Percentiles rank a stretch among this genome's conserved stretches.
Evolutionary conservation across 1,284 basidiomycete species (phyloP).

Genomic region (Pseudozyma tsukubaensis): DNA sequence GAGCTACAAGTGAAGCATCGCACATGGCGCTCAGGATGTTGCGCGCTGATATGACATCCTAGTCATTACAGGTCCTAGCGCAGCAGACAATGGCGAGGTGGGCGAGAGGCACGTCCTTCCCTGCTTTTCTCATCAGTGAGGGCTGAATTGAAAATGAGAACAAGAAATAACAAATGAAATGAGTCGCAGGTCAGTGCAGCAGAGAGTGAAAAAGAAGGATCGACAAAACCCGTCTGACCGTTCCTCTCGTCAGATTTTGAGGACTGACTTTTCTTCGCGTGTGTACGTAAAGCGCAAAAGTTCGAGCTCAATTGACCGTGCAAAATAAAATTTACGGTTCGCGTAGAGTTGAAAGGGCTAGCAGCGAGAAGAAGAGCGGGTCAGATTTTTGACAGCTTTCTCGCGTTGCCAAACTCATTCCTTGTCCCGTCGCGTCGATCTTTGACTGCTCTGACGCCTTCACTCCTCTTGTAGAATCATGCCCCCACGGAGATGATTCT

Average conservation of each 20-base stretch:
- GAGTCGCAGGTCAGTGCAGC: too few species aligned
- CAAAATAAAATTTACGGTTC: background rate
- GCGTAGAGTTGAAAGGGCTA: constrained; percentile 3
- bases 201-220: constrained; percentile 5
- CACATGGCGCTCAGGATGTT: too few species aligned
- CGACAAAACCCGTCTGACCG: constrained; percentile 14
- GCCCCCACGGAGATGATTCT: constrained; percentile 6
- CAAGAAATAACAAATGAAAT: background rate
- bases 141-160: background rate
- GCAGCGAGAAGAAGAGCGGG: background rate
- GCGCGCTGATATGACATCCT: too few species aligned
- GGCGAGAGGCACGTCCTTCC: constrained; percentile 4
- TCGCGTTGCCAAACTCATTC: background rate
- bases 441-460: constrained; percentile 6
- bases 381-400: background rate
- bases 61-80: too few species aligned
- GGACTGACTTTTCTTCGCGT: background rate
- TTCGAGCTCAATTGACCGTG: constrained; percentile 3
- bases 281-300: too few species aligned
- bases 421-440: constrained; percentile 12
- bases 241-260: background rate
- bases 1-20: too few species aligned
- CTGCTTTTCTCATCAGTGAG: background rate
- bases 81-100: background rate
- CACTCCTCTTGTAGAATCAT: background rate